Base-by-base conservation (phyloP, 495 filamentous ascomycete genomes). In the Aspergillus indologenus region DNA sequence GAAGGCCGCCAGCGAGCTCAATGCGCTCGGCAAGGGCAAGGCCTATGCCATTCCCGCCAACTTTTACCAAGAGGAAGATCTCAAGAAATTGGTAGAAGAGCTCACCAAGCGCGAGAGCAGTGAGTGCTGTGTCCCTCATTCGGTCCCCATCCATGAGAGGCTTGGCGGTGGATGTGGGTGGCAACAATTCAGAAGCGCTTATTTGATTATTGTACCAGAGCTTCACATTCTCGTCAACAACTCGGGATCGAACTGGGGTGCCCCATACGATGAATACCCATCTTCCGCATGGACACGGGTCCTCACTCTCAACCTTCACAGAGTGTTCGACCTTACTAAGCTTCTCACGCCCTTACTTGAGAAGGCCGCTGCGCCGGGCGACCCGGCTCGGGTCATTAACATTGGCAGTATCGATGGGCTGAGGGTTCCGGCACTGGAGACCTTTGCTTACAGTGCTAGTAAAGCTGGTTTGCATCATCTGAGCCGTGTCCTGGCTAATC, bases 171-270 rank as follows among this genome's bases (percentile, higher is more conserved):
- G n/a, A n/a, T n/a, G n/a, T 48, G 23, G 24, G 53, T 29, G 17
- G 5, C 22, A n/a, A n/a, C n/a, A n/a, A n/a, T n/a, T n/a, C n/a
- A n/a, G n/a, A n/a, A n/a, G n/a, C n/a, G 5, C 26, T 45, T 45
- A 18, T 17, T n/a, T n/a, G 14, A 18, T 40, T 7, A 29, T 29
- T 9, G 4, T 19, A 4, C 45, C 57, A 83, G 82, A 84, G 61
- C 82, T 94, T 17, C 83, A 91, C 67, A 81, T 92, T 57, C 82
- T 92, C 0, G 83, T 93, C 61, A 91, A 92, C 76, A 94, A 93
- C 74, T 87, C 85, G 18, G 90, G 90, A 50, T 81, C 85, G 20
- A 88, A 84, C 68, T 87, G 83, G 85, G 88, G 88, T 56, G 89
- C 85, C 22, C 66, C 78, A 0, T 81, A 89, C 60, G 83, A 86